These are phyloP conservation scores for Botrytis medusae DNA, from an alignment of 2,329 filamentous ascomycete genomes.

Conservation along the genomic window DNA sequence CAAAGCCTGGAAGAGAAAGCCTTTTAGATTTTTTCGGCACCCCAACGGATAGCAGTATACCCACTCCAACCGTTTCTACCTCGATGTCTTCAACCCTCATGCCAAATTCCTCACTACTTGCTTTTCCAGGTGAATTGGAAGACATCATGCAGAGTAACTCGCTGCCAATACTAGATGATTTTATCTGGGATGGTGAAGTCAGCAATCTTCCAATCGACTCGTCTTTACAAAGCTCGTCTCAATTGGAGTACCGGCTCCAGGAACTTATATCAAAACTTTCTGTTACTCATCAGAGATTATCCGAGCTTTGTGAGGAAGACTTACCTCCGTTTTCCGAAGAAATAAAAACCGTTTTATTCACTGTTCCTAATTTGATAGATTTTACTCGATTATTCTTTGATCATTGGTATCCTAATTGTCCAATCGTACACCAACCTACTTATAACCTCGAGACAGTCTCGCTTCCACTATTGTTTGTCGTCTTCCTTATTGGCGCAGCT, in stretches of 20 bases:
- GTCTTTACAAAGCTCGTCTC: not conserved
- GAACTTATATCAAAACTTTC: not conserved
- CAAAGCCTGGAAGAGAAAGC: conserved; percentile 25
- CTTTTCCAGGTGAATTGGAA: not conserved
- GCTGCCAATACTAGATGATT: conserved; percentile 9
- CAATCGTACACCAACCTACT: conserved; percentile 22
- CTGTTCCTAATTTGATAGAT: conserved; percentile 43
- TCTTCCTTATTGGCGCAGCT: conserved; percentile 22
- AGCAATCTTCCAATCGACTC: not conserved
- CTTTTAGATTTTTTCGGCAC: conserved; percentile 9
- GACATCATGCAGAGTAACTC: not conserved
- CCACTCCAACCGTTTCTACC: not conserved
- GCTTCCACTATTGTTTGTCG: conserved; percentile 21
- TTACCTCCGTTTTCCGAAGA: not conserved
- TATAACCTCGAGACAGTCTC: conserved; percentile 21
- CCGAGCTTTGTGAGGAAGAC: not conserved
- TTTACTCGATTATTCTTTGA: conserved; percentile 40
- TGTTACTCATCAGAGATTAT: not conserved
- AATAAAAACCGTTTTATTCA: conserved; percentile 32
- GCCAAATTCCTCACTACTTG: not conserved
- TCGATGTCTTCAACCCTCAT: not conserved
- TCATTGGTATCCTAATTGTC: conserved; percentile 21
- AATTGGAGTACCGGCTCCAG: conserved; percentile 8
- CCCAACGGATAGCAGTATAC: not conserved
- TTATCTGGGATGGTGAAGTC: not conserved